These are phyloP conservation scores for Zymoseptoria tritici DNA, from an alignment of 2,329 filamentous ascomycete species.

Conservation along the genomic window DNA sequence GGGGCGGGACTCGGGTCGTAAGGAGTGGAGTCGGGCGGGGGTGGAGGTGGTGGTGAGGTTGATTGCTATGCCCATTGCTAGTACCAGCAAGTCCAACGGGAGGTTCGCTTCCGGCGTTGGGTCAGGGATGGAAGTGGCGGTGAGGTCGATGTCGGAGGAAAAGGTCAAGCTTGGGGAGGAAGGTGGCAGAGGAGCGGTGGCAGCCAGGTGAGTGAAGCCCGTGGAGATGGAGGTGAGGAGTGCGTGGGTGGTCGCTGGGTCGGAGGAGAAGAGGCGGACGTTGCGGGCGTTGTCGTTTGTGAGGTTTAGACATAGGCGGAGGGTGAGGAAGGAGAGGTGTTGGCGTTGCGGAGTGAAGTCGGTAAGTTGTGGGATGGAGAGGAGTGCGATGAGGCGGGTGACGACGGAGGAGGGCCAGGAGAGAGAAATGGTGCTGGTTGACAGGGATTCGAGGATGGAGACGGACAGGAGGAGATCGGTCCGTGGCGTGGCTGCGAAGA, in stretches of 20 bases:
- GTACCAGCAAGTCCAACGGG: slow-evolving; percentile 60
- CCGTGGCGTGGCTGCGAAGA: slow-evolving; percentile 30
- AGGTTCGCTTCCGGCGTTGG: not conserved
- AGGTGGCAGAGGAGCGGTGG: not conserved
- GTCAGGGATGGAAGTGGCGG: slow-evolving; percentile 41
- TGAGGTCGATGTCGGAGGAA: slow-evolving; percentile 32
- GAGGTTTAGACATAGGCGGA: slow-evolving; percentile 73
- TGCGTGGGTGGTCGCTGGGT: slow-evolving; percentile 41
- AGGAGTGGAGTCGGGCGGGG: slow-evolving; percentile 37
- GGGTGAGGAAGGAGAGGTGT: slow-evolving; percentile 36
- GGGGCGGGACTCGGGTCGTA: slow-evolving; percentile 5
- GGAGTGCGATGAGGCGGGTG: slow-evolving; percentile 12
- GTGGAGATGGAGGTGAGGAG: slow-evolving; percentile 24
- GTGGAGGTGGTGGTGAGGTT: slow-evolving; percentile 77
- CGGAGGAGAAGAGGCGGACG: slow-evolving; percentile 58
- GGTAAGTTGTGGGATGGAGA: slow-evolving; percentile 10
- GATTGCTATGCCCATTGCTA: slow-evolving; percentile 75
- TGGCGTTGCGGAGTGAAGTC: slow-evolving; percentile 3
- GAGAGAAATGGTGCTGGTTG: slow-evolving; percentile 17
- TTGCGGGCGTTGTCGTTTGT: slow-evolving; percentile 71
- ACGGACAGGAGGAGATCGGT: slow-evolving; percentile 41
- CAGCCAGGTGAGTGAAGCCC: slow-evolving; percentile 20
- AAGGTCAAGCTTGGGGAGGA: not conserved
- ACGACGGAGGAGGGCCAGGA: slow-evolving; percentile 21
- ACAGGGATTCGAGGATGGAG: slow-evolving; percentile 31